Evolutionary conservation across 108 stramenopile genomes (phyloP).

Genomic region (Skeletonema tropicum): DNA sequence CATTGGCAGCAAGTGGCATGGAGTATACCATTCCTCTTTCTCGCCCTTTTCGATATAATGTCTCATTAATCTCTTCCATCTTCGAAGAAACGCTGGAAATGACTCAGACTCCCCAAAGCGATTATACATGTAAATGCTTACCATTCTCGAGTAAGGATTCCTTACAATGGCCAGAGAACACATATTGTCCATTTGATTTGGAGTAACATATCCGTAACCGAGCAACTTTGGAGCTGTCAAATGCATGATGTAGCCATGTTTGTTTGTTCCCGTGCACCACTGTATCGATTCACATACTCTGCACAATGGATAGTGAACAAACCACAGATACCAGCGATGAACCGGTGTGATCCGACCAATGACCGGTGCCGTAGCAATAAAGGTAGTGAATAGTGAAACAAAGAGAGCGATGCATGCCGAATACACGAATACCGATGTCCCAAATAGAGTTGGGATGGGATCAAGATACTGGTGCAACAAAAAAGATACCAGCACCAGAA

Average conservation of each 20-base stretch:
- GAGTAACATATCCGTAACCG: constrained; percentile 56
- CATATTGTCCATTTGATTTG: constrained; percentile 49
- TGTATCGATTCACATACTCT: constrained; percentile 48
- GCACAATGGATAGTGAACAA: constrained; percentile 58
- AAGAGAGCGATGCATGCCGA: constrained; percentile 15
- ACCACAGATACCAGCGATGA: constrained; percentile 55
- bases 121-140: constrained; percentile 69
- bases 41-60: constrained; percentile 56
- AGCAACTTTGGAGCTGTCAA: constrained; percentile 60
- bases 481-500: constrained; percentile 3
- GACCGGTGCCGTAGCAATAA: constrained; percentile 62
- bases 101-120: constrained; percentile 55
- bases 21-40: constrained; percentile 70
- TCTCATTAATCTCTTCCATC: constrained; percentile 53
- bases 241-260: constrained; percentile 67
- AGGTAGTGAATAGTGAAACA: constrained; percentile 50
- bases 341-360: constrained; percentile 50
- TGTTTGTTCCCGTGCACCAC: constrained; percentile 64
- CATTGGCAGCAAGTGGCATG: constrained; percentile 62
- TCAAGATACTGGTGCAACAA: constrained; percentile 2
- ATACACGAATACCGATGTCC: not conserved
- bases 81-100: constrained; percentile 51
- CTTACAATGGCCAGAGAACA: constrained; percentile 63
- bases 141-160: constrained; percentile 73
- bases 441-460: not conserved